Evolutionary conservation across 2,329 filamentous ascomycete genomes (phyloP).

Genomic region (Neoscytalidium dimidiatum): DNA sequence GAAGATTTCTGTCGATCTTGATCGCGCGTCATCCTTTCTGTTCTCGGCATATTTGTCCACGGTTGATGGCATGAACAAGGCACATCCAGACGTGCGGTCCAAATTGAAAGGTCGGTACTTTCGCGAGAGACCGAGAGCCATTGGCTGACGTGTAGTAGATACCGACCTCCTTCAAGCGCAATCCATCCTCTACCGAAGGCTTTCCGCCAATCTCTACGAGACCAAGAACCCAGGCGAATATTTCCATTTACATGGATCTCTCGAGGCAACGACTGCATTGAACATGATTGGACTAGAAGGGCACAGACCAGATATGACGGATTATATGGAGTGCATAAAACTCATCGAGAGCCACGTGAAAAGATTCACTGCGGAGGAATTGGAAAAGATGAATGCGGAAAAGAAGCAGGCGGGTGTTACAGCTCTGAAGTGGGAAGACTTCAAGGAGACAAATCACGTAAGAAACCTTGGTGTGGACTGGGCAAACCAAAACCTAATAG

Average conservation of each 20-base stretch:
- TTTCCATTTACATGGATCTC: conserved; percentile 74
- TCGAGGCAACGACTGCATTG: conserved; percentile 69
- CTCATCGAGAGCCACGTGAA: conserved; percentile 46
- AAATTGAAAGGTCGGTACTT: conserved; percentile 43
- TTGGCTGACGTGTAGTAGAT: conserved; percentile 50
- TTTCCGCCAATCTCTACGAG: conserved; percentile 72
- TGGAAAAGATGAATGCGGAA: conserved; percentile 44
- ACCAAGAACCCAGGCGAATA: conserved; percentile 67
- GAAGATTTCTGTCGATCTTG: conserved; percentile 55
- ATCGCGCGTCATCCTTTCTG: conserved; percentile 56
- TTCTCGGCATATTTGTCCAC: conserved; percentile 62
- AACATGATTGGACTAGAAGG: conserved; percentile 69
- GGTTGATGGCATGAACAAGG: conserved; percentile 52
- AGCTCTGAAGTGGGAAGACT: conserved; percentile 44
- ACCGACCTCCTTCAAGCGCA: conserved; percentile 72
- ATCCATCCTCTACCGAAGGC: conserved; percentile 68
- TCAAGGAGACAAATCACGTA: conserved; percentile 42
- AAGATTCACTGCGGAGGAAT: conserved; percentile 39
- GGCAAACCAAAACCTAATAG: conserved; percentile 20
- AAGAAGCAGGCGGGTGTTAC: conserved; percentile 46
- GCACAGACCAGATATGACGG: conserved; percentile 60
- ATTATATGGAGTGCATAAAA: conserved; percentile 43
- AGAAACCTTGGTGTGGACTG: conserved; percentile 17
- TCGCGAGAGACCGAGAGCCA: background rate
- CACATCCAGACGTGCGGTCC: conserved; percentile 47